A percentile compares a stretch with the other conserved stretches of the same genome.
Conservation (phyloP, 139 green algal genomes). For the Chlorella sp. region DNA sequence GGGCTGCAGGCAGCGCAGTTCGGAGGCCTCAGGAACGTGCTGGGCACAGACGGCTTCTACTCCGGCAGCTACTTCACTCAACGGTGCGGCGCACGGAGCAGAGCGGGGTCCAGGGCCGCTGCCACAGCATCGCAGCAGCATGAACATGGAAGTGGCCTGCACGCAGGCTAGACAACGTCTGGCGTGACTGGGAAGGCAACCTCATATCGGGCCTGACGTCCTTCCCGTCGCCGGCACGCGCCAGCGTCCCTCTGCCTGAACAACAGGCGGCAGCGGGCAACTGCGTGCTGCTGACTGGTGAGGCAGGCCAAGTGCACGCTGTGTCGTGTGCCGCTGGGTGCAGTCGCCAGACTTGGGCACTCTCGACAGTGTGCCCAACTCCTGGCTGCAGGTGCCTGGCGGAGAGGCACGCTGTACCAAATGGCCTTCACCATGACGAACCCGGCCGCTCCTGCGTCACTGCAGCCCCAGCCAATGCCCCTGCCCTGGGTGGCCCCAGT, state of each 20-base stretch:
- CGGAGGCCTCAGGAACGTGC: slow-evolving; percentile 8
- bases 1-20: not conserved
- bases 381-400: slow-evolving; percentile 16
- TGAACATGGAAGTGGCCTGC: too few relatives aligned
- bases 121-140: too few relatives aligned
- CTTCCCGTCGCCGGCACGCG: too few relatives aligned
- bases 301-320: not conserved
- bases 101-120: too few relatives aligned
- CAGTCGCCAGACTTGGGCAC: not conserved
- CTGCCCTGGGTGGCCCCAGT: slow-evolving; percentile 15
- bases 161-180: too few relatives aligned
- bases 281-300: slow-evolving; percentile 22
- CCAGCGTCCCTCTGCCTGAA: too few relatives aligned
- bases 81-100: slow-evolving; percentile 4
- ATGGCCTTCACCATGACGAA: slow-evolving; percentile 1
- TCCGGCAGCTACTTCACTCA: slow-evolving; percentile 13
- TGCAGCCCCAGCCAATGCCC: not conserved
- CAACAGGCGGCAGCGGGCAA: slow-evolving; percentile 13
- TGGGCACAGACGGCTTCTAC: slow-evolving; percentile 21
- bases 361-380: not conserved
- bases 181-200: too few relatives aligned
- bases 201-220: too few relatives aligned
- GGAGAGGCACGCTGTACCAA: slow-evolving; percentile 15
- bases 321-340: not conserved
- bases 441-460: not conserved